A percentile compares a stretch with the other conserved stretches of the same genome.
Conservation (phyloP, 768 basidiomycete genomes). For the Lentinula lateritia region DNA sequence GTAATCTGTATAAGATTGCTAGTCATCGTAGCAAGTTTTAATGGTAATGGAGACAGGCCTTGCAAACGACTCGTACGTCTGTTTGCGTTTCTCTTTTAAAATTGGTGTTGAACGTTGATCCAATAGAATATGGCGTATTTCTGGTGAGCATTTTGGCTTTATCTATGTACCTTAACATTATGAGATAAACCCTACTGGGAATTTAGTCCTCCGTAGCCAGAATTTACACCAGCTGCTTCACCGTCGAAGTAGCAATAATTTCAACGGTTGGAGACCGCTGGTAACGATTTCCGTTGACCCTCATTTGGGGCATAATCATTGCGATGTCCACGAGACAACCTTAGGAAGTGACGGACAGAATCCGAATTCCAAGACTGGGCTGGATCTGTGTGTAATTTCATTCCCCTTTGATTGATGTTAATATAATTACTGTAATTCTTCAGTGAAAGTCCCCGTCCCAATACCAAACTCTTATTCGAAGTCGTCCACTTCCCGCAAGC, state of each 20-base stretch:
- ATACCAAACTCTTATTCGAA: conserved; percentile 36
- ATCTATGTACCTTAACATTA: not conserved
- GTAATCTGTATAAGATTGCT: no score
- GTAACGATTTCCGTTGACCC: conserved; percentile 52
- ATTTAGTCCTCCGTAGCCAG: not conserved
- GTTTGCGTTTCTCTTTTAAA: not conserved
- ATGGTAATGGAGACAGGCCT: not conserved
- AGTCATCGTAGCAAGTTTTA: not conserved
- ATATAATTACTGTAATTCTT: conserved; percentile 25
- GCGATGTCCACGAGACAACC: conserved; percentile 32
- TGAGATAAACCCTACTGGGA: not conserved
- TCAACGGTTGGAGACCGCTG: conserved; percentile 53
- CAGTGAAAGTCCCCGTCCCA: conserved; percentile 30
- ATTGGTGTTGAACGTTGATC: not conserved
- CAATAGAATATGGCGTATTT: not conserved
- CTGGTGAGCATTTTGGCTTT: not conserved
- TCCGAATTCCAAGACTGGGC: conserved; percentile 51
- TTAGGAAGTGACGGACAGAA: conserved; percentile 70
- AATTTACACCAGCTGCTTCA: not conserved
- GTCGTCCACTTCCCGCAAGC: conserved; percentile 49
- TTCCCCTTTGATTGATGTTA: not conserved
- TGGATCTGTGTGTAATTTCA: conserved; percentile 43
- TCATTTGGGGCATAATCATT: conserved; percentile 30
- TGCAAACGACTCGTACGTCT: not conserved
- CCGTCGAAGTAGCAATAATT: not conserved